phyloP scores from a whole-genome alignment of 2,329 filamentous ascomycete species.

The Venturiaceae sp. region DNA sequence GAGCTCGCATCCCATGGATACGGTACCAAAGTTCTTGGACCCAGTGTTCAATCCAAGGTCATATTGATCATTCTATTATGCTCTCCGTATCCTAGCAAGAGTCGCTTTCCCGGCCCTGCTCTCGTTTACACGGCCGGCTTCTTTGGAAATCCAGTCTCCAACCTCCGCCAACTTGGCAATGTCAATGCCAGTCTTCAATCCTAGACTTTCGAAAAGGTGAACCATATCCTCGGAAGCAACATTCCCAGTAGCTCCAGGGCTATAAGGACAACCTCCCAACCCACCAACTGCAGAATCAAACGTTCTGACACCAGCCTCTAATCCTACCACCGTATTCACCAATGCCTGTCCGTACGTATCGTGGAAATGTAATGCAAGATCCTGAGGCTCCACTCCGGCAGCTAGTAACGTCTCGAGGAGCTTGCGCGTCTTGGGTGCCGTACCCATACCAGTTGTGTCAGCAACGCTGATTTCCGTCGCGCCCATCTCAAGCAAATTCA shows the following conservation, averaged over 20 bases:
- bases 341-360: constrained; percentile 81
- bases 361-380: constrained; percentile 78
- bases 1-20: no score
- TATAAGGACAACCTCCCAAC: constrained; percentile 76
- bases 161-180: constrained; percentile 24
- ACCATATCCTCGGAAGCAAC: constrained; percentile 79
- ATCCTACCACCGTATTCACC: constrained; percentile 69
- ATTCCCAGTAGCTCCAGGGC: constrained; percentile 77
- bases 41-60: no score
- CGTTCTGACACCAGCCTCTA: constrained; percentile 66
- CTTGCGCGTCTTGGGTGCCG: constrained; percentile 57
- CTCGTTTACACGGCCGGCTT: constrained; percentile 25
- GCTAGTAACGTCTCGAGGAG: constrained; percentile 55
- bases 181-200: constrained; percentile 61
- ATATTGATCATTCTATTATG: not conserved
- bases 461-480: constrained; percentile 86
- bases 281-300: constrained; percentile 77
- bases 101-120: constrained; percentile 28
- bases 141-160: constrained; percentile 27
- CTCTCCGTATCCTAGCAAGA: constrained; percentile 18
- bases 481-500: constrained; percentile 68
- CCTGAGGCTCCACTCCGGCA: constrained; percentile 58
- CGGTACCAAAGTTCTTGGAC: no score
- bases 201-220: constrained; percentile 63
- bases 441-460: constrained; percentile 87